Conservation (phyloP, 2,329 filamentous ascomycete genomes). For the Monosporascus sp. region DNA sequence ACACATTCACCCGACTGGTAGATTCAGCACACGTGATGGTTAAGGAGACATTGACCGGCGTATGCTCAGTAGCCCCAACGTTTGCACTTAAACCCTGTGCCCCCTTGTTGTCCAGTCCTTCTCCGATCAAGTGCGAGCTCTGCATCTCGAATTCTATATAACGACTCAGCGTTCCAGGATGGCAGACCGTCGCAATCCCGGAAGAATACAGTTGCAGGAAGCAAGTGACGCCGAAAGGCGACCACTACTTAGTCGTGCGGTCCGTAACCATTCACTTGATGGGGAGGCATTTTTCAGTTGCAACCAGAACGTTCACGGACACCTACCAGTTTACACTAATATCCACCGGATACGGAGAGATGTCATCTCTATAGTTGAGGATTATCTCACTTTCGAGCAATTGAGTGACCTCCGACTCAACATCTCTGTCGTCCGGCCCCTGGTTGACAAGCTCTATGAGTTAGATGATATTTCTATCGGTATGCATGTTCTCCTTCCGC, state of each 20-base stretch:
- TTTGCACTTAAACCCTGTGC: too few relatives aligned
- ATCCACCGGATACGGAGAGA: slow-evolving; percentile 67
- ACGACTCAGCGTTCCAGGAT: slow-evolving; percentile 1
- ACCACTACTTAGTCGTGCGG: slow-evolving; percentile 31
- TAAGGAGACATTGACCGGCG: too few relatives aligned
- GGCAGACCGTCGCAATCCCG: slow-evolving; percentile 2
- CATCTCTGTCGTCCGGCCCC: slow-evolving; percentile 68
- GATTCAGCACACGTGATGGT: too few relatives aligned
- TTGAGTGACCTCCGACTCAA: slow-evolving; percentile 78
- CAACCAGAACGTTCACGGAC: slow-evolving; percentile 51
- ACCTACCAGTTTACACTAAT: slow-evolving; percentile 69
- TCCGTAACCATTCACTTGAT: slow-evolving; percentile 31
- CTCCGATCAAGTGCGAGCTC: neutral
- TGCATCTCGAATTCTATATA: neutral
- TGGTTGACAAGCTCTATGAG: slow-evolving; percentile 80
- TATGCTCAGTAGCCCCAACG: too few relatives aligned
- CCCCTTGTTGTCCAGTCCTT: neutral
- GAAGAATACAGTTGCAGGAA: slow-evolving; percentile 13
- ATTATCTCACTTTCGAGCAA: slow-evolving; percentile 65
- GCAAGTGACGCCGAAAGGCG: slow-evolving; percentile 20
- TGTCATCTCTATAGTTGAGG: slow-evolving; percentile 57
- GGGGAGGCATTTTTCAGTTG: slow-evolving; percentile 45
- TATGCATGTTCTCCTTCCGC: slow-evolving; percentile 27
- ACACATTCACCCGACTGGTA: too few relatives aligned
- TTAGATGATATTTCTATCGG: slow-evolving; percentile 73